Base-by-base conservation (phyloP, 768 basidiomycete genomes). In the Naematelia encephala region DNA sequence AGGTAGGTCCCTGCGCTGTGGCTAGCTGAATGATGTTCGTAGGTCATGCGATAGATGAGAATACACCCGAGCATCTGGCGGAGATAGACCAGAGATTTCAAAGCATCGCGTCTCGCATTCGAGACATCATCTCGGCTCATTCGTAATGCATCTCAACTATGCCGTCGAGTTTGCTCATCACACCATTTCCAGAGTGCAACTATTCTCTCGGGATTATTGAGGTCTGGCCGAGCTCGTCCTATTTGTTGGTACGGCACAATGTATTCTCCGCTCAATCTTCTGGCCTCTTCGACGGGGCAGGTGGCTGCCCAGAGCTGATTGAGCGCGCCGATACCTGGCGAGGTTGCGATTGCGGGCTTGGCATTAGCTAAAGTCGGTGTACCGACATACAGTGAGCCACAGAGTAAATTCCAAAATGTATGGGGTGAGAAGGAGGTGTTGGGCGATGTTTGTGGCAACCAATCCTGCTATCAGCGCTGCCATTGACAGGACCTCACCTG, bases 31-130 rank as follows among this genome's bases (percentile, higher is more conserved):
- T 8, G n/a, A n/a, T 13, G 4, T 19, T 10, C 19, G 73, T 81
- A 29, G 89, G 89, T 3, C 87, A 84, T 59, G 86, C 86, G 82
- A 82, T 80, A 56, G 90, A 93, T 61, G 81, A 83, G 47, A 93
- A 93, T 68, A 81, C 82, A 0, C 78, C 82, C 0, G 83, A 82
- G 14, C 84, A 88, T 39, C 54, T 78, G 16, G 47, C 46, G 13
- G 42, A 65, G 27, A 63, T 64, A 13, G 49, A 52, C 21, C 56
- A 67, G 14, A 49, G 48, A 22, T 69, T 57, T 48, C 43, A 34
- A 3, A 29, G 49, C 21, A 61, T 71, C 5, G 50, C 66, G 23
- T 45, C 54, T 14, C 54, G 69, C 8, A 68, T 70, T 29, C 25
- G 39, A 22, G 51, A 53, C 14, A 61, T 67, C 28, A 57, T 69